Conservation (phyloP, 345 rosid species). For the Angophora floribunda region DNA sequence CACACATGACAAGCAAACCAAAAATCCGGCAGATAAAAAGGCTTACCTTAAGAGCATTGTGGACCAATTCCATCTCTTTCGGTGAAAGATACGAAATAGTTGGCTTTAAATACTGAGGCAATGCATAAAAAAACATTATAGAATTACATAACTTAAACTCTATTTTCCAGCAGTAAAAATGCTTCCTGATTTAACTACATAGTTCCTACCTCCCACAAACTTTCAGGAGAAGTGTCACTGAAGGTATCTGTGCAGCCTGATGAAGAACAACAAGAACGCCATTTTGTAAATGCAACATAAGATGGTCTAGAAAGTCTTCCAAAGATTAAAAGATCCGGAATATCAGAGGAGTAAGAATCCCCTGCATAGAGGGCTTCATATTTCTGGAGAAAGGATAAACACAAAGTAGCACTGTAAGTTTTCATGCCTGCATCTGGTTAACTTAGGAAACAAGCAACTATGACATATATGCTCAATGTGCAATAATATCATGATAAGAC, state of each 20-base stretch:
- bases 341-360: slow-evolving; percentile 21
- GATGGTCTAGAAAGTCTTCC: slow-evolving; percentile 31
- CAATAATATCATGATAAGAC: not conserved
- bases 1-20: not conserved
- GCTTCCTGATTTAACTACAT: not conserved
- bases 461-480: not conserved
- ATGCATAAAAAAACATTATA: slow-evolving; percentile 6
- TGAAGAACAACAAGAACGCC: slow-evolving; percentile 43
- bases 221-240: slow-evolving; percentile 53
- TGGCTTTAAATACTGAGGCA: slow-evolving; percentile 51
- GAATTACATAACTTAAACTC: not conserved
- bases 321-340: slow-evolving; percentile 19
- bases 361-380: slow-evolving; percentile 25
- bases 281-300: slow-evolving; percentile 33
- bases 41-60: slow-evolving; percentile 66
- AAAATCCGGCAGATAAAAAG: slow-evolving; percentile 1
- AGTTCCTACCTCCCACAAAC: slow-evolving; percentile 82
- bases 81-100: slow-evolving; percentile 66
- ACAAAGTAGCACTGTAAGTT: not conserved
- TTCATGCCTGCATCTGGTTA: not conserved
- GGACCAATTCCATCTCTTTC: slow-evolving; percentile 78
- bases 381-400: slow-evolving; percentile 28
- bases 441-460: not conserved
- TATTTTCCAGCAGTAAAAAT: not conserved
- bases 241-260: slow-evolving; percentile 28